Conservation (phyloP, 345 rosid genomes). For the Kernera saxatilis region DNA sequence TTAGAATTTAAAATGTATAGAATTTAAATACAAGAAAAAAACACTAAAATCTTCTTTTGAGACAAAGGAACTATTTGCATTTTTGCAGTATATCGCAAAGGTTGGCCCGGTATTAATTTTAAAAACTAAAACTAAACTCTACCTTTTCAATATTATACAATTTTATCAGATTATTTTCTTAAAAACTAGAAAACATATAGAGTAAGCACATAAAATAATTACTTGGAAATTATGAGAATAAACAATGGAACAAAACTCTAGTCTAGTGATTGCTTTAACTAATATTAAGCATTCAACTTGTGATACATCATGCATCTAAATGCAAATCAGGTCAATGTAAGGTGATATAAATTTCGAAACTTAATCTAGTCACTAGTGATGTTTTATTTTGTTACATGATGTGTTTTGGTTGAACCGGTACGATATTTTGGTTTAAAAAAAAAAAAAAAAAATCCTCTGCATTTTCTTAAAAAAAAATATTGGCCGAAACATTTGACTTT, state of each 20-base stretch:
- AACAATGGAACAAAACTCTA: neutral
- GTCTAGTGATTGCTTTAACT: neutral
- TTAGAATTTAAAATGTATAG: too few species aligned
- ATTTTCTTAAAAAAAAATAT: too few species aligned
- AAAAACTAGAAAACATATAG: neutral
- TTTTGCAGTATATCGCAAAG: too few species aligned
- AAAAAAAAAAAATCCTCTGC: too few species aligned
- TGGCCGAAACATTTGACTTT: conserved; percentile 11
- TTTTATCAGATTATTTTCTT: neutral
- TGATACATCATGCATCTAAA: too few species aligned
- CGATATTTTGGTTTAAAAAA: too few species aligned
- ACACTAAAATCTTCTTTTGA: too few species aligned
- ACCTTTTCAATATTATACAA: too few species aligned
- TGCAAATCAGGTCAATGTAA: neutral
- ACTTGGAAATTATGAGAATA: neutral
- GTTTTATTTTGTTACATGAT: too few species aligned
- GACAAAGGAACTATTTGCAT: too few species aligned
- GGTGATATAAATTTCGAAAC: neutral
- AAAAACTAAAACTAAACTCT: neutral
- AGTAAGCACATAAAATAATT: neutral
- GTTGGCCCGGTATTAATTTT: neutral
- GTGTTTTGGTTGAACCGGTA: neutral
- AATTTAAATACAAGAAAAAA: too few species aligned
- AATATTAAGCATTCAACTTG: neutral
- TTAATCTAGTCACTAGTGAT: too few species aligned